Conservation (phyloP, 2,329 filamentous ascomycete species). For the Cladophialophora chaetospira region DNA sequence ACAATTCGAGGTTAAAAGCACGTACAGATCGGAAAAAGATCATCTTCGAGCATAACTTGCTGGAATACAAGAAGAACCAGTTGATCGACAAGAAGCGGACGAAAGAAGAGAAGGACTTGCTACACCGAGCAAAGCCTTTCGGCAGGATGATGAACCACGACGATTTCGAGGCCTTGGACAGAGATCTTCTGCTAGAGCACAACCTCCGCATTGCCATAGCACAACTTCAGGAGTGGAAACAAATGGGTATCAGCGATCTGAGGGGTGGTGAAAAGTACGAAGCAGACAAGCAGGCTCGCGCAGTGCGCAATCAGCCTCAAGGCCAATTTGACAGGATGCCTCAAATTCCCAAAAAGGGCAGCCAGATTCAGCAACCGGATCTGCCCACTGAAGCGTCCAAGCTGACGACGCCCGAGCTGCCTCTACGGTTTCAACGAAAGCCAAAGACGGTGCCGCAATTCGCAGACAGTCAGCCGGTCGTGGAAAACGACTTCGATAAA, state of each 20-base stretch:
- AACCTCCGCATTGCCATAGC: slow-evolving; percentile 86
- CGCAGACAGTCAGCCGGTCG: slow-evolving; percentile 38
- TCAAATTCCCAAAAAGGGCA: slow-evolving; percentile 58
- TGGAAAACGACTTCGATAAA: slow-evolving; percentile 56
- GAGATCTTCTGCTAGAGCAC: slow-evolving; percentile 85
- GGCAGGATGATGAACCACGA: slow-evolving; percentile 93
- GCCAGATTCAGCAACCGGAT: slow-evolving; percentile 69
- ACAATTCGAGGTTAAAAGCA: slow-evolving; percentile 87
- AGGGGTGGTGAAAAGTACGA: slow-evolving; percentile 91
- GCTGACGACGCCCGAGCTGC: slow-evolving; percentile 76
- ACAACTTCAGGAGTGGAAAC: slow-evolving; percentile 92
- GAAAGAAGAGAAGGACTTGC: slow-evolving; percentile 87
- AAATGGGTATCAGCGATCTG: slow-evolving; percentile 79
- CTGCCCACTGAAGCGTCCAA: slow-evolving; percentile 73
- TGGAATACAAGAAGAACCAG: slow-evolving; percentile 91
- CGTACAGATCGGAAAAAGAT: slow-evolving; percentile 94
- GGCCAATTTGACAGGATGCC: slow-evolving; percentile 85
- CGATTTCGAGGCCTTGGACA: slow-evolving; percentile 84
- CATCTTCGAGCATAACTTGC: slow-evolving; percentile 89
- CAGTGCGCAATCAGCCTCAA: slow-evolving; percentile 67
- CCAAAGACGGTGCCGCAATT: slow-evolving; percentile 40
- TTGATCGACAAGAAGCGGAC: slow-evolving; percentile 90
- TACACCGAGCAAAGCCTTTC: slow-evolving; percentile 94
- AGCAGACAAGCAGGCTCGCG: slow-evolving; percentile 75
- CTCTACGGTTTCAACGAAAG: slow-evolving; percentile 58